A percentile compares a stretch with the other conserved stretches of the same genome.
phyloP scores from a whole-genome alignment of 2,329 filamentous ascomycete species.

The Coniochaeta ligniaria region DNA sequence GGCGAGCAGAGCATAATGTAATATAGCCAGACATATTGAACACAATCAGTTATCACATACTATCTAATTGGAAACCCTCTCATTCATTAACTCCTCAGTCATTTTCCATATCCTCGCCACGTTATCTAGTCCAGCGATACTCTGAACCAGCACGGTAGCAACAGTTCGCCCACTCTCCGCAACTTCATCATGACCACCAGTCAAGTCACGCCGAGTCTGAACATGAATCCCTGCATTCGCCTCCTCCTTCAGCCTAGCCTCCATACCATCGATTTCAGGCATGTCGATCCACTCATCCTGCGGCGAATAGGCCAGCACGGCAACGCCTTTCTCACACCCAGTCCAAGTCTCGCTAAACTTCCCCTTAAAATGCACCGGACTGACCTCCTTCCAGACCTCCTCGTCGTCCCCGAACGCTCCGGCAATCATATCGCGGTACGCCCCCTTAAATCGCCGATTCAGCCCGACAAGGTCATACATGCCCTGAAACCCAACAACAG shows the following conservation, averaged over 20 bases:
- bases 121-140: not conserved
- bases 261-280: conserved; percentile 53
- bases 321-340: conserved; percentile 22
- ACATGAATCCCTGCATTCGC: conserved; percentile 25
- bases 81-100: not conserved
- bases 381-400: conserved; percentile 43
- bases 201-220: conserved; percentile 36
- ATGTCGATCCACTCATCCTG: conserved; percentile 45
- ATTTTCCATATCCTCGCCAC: not conserved
- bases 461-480: conserved; percentile 20
- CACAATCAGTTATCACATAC: not conserved
- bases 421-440: conserved; percentile 50
- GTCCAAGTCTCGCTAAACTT: conserved; percentile 31
- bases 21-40: not conserved
- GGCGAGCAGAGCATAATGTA: too few relatives aligned
- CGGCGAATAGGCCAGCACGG: conserved; percentile 35
- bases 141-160: not conserved
- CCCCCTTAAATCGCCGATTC: conserved; percentile 25
- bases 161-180: conserved; percentile 47
- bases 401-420: conserved; percentile 53
- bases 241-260: conserved; percentile 31
- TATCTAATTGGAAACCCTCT: not conserved
- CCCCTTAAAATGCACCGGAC: conserved; percentile 40
- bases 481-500: conserved; percentile 16
- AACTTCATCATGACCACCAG: conserved; percentile 55